Evolutionary conservation across 768 basidiomycete genomes (phyloP).

Genomic region (Dentipellis fragilis): DNA sequence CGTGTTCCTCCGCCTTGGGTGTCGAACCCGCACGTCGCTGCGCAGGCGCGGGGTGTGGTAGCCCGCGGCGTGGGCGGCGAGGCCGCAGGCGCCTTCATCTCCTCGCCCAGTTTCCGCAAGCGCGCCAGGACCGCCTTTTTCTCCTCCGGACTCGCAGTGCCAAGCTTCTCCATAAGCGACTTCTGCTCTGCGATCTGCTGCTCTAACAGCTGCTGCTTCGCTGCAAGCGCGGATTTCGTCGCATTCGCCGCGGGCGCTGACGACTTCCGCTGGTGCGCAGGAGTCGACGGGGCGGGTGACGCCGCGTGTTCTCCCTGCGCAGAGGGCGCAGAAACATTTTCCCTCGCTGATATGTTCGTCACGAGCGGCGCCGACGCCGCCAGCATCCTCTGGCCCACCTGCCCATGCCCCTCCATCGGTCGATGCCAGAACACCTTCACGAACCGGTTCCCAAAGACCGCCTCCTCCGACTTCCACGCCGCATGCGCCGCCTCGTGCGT

Average conservation of each 20-base stretch:
- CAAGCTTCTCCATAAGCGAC: conserved; percentile 62
- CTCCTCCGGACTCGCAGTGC: conserved; percentile 53
- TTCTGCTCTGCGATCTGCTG: conserved; percentile 87
- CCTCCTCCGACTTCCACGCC: conserved; percentile 90
- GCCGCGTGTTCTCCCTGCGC: conserved; percentile 15
- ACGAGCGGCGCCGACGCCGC: conserved; percentile 75
- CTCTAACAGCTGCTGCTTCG: conserved; percentile 67
- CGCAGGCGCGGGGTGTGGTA: conserved; percentile 17
- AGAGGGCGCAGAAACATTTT: conserved; percentile 13
- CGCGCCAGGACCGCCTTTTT: conserved; percentile 74
- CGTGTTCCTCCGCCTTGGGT: conserved; percentile 32
- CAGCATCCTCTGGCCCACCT: conserved; percentile 63
- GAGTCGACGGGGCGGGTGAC: conserved; percentile 19
- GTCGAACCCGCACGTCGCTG: conserved; percentile 16
- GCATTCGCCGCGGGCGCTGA: conserved; percentile 20
- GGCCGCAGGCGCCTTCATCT: conserved; percentile 47
- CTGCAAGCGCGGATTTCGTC: conserved; percentile 45
- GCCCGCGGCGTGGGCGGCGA: conserved; percentile 19
- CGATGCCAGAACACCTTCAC: conserved; percentile 95
- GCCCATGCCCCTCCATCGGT: conserved; percentile 86
- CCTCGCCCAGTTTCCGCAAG: conserved; percentile 67
- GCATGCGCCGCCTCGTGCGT: conserved; percentile 75
- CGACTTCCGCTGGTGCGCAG: conserved; percentile 27
- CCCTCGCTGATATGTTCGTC: conserved; percentile 45
- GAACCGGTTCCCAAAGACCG: conserved; percentile 90